These are phyloP conservation scores for Extremus antarcticus DNA, from an alignment of 495 filamentous ascomycete genomes.

Conservation along the genomic window DNA sequence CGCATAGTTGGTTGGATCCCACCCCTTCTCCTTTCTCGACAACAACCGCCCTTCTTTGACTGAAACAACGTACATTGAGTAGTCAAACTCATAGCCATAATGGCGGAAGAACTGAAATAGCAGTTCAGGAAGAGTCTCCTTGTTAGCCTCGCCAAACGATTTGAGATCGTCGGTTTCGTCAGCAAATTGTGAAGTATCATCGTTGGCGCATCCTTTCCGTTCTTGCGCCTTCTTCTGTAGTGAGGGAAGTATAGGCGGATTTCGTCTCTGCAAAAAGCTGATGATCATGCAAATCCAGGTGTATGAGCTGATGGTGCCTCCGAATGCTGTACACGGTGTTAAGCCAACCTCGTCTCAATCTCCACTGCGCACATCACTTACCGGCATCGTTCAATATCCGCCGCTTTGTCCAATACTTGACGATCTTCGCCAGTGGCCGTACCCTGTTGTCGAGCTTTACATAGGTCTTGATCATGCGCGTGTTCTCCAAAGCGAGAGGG, in stretches of 20 bases:
- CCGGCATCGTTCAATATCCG: constrained; percentile 92
- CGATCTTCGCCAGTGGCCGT: constrained; percentile 82
- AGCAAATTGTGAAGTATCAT: constrained; percentile 62
- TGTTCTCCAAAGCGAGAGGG: constrained; percentile 86
- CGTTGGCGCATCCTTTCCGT: constrained; percentile 44
- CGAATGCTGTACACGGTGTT: constrained; percentile 50
- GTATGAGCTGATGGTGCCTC: constrained; percentile 92
- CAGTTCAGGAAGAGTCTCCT: constrained; percentile 68
- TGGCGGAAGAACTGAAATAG: constrained; percentile 90
- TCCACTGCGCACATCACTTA: constrained; percentile 35
- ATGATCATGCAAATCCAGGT: constrained; percentile 99
- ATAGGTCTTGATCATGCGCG: constrained; percentile 95
- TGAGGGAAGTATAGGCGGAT: constrained; percentile 77
- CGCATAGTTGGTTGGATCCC: constrained; percentile 55
- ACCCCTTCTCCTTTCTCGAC: constrained; percentile 77
- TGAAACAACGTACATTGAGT: constrained; percentile 72
- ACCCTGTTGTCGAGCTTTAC: constrained; percentile 87
- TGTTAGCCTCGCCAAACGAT: constrained; percentile 69
- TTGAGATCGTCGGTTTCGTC: constrained; percentile 66
- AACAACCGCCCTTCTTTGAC: constrained; percentile 74
- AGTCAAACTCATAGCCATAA: constrained; percentile 88
- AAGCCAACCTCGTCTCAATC: not conserved
- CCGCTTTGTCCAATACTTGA: constrained; percentile 93
- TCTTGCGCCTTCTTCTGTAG: constrained; percentile 68
- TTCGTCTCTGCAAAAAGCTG: constrained; percentile 83